Evolutionary conservation across 78 protist genomes (phyloP), one percentile per base, ranked within the genome.

Genomic region (Acrasis kona): DNA sequence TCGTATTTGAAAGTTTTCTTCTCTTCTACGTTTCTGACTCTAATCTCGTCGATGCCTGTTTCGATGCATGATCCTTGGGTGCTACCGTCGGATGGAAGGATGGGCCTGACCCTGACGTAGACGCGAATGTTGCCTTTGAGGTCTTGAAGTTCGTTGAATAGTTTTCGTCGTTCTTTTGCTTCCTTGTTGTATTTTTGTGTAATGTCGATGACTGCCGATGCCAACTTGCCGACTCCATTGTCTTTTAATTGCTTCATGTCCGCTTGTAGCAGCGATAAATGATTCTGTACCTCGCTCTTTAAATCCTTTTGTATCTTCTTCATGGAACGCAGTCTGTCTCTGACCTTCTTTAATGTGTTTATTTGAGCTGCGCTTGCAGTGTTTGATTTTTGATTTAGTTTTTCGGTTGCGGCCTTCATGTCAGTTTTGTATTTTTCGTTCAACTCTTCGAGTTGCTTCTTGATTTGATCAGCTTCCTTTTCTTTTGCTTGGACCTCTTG

Each of bases 101-200:
- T n/a, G 6, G 96, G 96, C 8, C 91, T 84, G 8, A 87, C 31
- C 28, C 96, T 78, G 81, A 92, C 87, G 74, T 77, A 83, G 27
- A 92, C 96, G 37, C 96, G 83, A 68, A 90, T 87, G 74, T 77
- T 77, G 7, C 81, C 81, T 19, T 66, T 64, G 37, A 77, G 74
- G 36, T 77, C 81, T 35, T 57, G 73, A 30, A 77, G 58, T 39
- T 66, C 64, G 39, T 77, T 77, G 74, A 35, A 77, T 7, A 77
- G 42, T 3, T 35, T n/a, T 5, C 81, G 8, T 2, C 81, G 73
- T 2, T 30, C 12, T 9, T 3, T 2, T 4, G 32, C 74, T 27
- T 64, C 64, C 64, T 77, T 66, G 19, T 36, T 65, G 64, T 77
- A 77, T 37, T 7, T 5, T 3, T 41, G n/a, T n/a, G n/a, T n/a